Conservation (phyloP, 2,329 filamentous ascomycete species). For the Trichoderma citrinoviride region DNA sequence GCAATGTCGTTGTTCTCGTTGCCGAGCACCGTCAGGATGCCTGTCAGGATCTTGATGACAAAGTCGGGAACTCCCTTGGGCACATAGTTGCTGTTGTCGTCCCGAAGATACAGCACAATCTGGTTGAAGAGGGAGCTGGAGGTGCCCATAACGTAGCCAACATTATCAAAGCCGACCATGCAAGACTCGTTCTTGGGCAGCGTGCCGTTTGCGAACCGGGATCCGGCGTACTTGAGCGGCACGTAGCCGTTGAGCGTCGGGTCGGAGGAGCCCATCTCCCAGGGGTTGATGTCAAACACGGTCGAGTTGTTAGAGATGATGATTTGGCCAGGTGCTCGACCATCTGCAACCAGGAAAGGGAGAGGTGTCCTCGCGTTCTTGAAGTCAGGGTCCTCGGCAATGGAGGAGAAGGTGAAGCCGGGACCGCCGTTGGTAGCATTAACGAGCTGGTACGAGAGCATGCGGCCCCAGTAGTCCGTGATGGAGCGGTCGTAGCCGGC, state of each 20-base stretch:
- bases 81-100: slow-evolving; percentile 44
- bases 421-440: slow-evolving; percentile 72
- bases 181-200: slow-evolving; percentile 46
- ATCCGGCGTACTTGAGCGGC: slow-evolving; percentile 58
- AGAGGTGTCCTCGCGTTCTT: slow-evolving; percentile 44
- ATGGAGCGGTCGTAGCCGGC: slow-evolving; percentile 58
- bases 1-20: slow-evolving; percentile 70
- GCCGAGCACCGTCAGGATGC: slow-evolving; percentile 56
- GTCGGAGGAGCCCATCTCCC: slow-evolving; percentile 65
- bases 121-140: slow-evolving; percentile 78
- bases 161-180: slow-evolving; percentile 69
- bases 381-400: slow-evolving; percentile 46
- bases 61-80: slow-evolving; percentile 49
- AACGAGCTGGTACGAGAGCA: slow-evolving; percentile 81
- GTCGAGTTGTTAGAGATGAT: slow-evolving; percentile 55
- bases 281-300: slow-evolving; percentile 64
- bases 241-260: slow-evolving; percentile 58
- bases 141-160: slow-evolving; percentile 78
- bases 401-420: slow-evolving; percentile 76
- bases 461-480: slow-evolving; percentile 87
- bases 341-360: slow-evolving; percentile 50
- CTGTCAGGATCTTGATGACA: slow-evolving; percentile 45
- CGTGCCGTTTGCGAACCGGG: slow-evolving; percentile 53
- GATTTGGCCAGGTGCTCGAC: slow-evolving; percentile 43
- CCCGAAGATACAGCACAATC: slow-evolving; percentile 65